Evolutionary conservation across 2,329 filamentous ascomycete genomes (phyloP).

Genomic region (Plectosphaerella sp.): DNA sequence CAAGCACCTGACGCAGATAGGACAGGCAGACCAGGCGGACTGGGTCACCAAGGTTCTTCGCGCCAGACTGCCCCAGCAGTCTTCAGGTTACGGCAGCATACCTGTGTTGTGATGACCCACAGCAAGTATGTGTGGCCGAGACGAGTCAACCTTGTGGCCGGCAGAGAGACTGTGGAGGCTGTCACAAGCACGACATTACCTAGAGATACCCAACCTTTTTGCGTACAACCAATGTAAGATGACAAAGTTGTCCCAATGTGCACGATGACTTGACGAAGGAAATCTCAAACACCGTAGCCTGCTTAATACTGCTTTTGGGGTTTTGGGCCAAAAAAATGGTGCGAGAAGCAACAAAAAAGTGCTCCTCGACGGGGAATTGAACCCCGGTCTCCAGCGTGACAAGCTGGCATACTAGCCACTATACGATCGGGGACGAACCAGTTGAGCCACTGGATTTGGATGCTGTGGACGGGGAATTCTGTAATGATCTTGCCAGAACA

Average conservation of each 20-base stretch:
- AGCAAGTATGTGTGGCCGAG: too few species aligned
- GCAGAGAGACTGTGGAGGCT: too few species aligned
- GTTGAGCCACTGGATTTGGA: background rate
- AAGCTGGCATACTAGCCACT: constrained; percentile 1
- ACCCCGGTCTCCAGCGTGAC: background rate
- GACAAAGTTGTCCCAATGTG: too few species aligned
- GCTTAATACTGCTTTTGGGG: too few species aligned
- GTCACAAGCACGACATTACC: too few species aligned
- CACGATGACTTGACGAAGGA: too few species aligned
- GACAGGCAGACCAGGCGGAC: constrained; percentile 35
- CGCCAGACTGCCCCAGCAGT: constrained; percentile 23
- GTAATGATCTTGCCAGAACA: too few species aligned
- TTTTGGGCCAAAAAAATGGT: background rate
- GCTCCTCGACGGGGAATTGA: background rate
- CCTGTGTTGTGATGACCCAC: background rate
- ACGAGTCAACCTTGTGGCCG: too few species aligned
- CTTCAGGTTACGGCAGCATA: background rate
- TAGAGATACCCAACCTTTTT: too few species aligned
- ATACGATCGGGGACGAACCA: background rate
- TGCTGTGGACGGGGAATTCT: background rate
- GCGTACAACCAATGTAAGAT: too few species aligned
- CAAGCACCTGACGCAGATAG: constrained; percentile 35
- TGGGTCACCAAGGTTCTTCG: constrained; percentile 31
- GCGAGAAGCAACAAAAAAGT: background rate
- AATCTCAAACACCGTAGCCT: too few species aligned